Evolutionary conservation across 495 filamentous ascomycete species (phyloP).

Genomic region (Cercophora newfieldiana): DNA sequence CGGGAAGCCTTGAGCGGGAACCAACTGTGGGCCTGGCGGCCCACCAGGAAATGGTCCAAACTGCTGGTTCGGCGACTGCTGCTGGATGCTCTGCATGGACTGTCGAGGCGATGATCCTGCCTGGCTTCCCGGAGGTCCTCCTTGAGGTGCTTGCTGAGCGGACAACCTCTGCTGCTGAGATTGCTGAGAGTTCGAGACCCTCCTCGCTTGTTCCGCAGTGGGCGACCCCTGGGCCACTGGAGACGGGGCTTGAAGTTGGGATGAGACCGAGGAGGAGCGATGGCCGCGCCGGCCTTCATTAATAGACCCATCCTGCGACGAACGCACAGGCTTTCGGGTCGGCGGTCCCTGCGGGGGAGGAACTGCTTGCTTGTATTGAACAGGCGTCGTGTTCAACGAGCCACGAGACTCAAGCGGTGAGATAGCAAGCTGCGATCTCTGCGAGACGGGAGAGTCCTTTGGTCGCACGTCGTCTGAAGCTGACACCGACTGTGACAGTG

Average conservation of each 20-base stretch:
- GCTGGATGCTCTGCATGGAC: slow-evolving; percentile 3
- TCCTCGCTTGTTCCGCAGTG: not conserved
- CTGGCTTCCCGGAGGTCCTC: not conserved
- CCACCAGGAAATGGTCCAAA: not conserved
- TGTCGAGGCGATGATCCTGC: slow-evolving; percentile 3
- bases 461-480: slow-evolving; percentile 2
- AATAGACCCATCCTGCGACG: not conserved
- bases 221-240: not conserved
- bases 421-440: slow-evolving; percentile 23
- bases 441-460: slow-evolving; percentile 27
- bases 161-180: slow-evolving; percentile 7
- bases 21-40: not conserved
- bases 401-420: slow-evolving; percentile 23
- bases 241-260: not conserved
- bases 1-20: slow-evolving; percentile 1
- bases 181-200: not conserved
- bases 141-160: not conserved
- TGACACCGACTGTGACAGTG: not conserved
- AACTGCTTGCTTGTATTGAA: slow-evolving; percentile 22
- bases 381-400: slow-evolving; percentile 24
- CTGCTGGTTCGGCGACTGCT: slow-evolving; percentile 1
- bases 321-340: slow-evolving; percentile 16
- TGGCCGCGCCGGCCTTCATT: not conserved
- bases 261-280: slow-evolving; percentile 9
- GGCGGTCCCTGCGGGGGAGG: slow-evolving; percentile 15